Evolutionary conservation across 106 monocot species (phyloP), one percentile per base, ranked within the genome.

Genomic region (Ottelia alismoides): DNA sequence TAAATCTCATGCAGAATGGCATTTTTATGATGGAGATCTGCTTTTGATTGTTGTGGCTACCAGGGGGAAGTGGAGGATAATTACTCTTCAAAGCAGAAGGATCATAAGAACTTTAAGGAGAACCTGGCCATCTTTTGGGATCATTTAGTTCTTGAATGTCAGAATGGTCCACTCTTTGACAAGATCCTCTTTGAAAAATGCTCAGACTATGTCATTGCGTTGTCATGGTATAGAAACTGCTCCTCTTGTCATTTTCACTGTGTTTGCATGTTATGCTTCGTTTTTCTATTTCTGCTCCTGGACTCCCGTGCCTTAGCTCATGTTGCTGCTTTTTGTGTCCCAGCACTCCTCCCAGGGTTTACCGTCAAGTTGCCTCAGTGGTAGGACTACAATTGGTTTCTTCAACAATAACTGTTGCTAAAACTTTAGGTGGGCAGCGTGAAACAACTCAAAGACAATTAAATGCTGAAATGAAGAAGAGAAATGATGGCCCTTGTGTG

Each of bases 401-500:
- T 57, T 90, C 98, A 22, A 76, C 75, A 45, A 86, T 98, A 65
- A 63, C 79, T 57, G 79, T 85, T 47, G 98, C 89, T 46, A 98
- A 90, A 66, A 83, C 72, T 27, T 78, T 98, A 27, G 68, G 74
- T 47, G 65, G 69, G 30, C 90, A 98, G 58, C 76, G 98, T 18
- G 98, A 98, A 68, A 98, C 98, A 53, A 98, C 90, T 60, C 98
- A 98, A 53, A 71, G 98, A 46, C 98, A 98, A 56, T 67, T 98
- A 57, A 86, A 85, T 79, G 85, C 90, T 57, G 98, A 90, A 64
- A 98, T 84, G 75, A 98, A 86, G 68, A 98, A 98, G 56, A 63
- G 56, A 29, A 77, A 48, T 67, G 90, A 98, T 52, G 86, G 85
- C 28, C 75, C 85, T 71, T 85, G 90, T 66, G 72, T 86, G 22